Percentiles rank a stretch among this genome's conserved stretches.
These are phyloP conservation scores for Sporothrix brunneoviolacea DNA, from an alignment of 2,329 filamentous ascomycete genomes.

Conservation along the genomic window DNA sequence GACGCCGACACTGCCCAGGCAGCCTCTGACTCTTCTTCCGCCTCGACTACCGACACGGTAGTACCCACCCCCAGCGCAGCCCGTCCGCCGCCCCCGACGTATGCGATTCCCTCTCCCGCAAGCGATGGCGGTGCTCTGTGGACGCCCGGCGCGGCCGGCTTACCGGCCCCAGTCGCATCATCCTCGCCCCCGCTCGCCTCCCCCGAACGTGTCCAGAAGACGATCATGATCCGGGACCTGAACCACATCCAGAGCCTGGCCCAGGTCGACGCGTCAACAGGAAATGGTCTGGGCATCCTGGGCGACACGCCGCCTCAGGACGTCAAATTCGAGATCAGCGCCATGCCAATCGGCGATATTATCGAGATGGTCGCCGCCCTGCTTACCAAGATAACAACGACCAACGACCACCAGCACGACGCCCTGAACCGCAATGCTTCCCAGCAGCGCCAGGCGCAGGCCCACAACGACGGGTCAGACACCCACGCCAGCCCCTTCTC, in stretches of 20 bases:
- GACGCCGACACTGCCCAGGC: constrained; percentile 16
- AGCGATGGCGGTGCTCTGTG: constrained; percentile 24
- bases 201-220: constrained; percentile 35
- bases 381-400: constrained; percentile 93
- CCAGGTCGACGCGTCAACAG: constrained; percentile 63
- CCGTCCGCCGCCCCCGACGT: constrained; percentile 11
- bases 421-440: constrained; percentile 67
- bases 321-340: constrained; percentile 86
- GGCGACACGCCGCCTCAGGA: constrained; percentile 44
- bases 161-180: background rate
- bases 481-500: constrained; percentile 49
- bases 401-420: constrained; percentile 91
- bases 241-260: constrained; percentile 88
- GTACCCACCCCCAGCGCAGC: constrained; percentile 14
- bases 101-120: constrained; percentile 30
- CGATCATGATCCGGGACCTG: constrained; percentile 78
- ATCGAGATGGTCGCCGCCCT: constrained; percentile 99
- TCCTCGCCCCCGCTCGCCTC: background rate
- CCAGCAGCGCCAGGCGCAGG: constrained; percentile 49
- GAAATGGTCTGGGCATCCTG: constrained; percentile 38
- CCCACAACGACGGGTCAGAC: constrained; percentile 30
- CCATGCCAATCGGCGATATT: constrained; percentile 93
- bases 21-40: constrained; percentile 21
- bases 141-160: background rate
- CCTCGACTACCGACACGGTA: constrained; percentile 21